Conservation (phyloP, 768 basidiomycete species). For the Russula abietina region DNA sequence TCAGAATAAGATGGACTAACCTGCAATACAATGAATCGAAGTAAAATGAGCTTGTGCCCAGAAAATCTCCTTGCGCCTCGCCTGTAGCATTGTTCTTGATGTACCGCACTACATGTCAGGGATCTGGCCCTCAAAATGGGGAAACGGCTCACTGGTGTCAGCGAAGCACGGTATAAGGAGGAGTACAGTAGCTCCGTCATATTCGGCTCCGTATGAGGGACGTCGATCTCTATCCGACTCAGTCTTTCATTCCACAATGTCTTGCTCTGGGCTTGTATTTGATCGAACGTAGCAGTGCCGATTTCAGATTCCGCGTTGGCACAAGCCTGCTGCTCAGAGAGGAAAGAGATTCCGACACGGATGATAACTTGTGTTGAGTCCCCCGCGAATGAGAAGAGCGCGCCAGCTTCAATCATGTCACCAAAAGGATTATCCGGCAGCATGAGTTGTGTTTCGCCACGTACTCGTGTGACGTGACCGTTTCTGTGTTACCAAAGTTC, state of each 20-base stretch:
- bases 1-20: slow-evolving; percentile 44
- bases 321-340: slow-evolving; percentile 58
- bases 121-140: no score
- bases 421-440: slow-evolving; percentile 53
- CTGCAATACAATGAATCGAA: slow-evolving; percentile 71
- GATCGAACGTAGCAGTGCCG: slow-evolving; percentile 51
- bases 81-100: slow-evolving; percentile 63
- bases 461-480: slow-evolving; percentile 59
- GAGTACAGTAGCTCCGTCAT: slow-evolving; percentile 67
- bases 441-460: slow-evolving; percentile 55
- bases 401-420: slow-evolving; percentile 60
- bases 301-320: slow-evolving; percentile 61
- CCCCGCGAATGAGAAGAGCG: slow-evolving; percentile 53
- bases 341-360: slow-evolving; percentile 63
- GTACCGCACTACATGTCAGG: not conserved
- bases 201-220: slow-evolving; percentile 52
- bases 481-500: slow-evolving; percentile 31
- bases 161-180: slow-evolving; percentile 54
- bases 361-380: slow-evolving; percentile 46
- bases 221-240: slow-evolving; percentile 58
- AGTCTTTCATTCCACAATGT: slow-evolving; percentile 63
- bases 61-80: slow-evolving; percentile 58
- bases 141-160: slow-evolving; percentile 50
- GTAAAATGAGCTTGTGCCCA: slow-evolving; percentile 51
- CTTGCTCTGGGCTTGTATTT: slow-evolving; percentile 47